Evolutionary conservation across 805 yeast species (phyloP).

Genomic region (Candida fluviatilis): DNA sequence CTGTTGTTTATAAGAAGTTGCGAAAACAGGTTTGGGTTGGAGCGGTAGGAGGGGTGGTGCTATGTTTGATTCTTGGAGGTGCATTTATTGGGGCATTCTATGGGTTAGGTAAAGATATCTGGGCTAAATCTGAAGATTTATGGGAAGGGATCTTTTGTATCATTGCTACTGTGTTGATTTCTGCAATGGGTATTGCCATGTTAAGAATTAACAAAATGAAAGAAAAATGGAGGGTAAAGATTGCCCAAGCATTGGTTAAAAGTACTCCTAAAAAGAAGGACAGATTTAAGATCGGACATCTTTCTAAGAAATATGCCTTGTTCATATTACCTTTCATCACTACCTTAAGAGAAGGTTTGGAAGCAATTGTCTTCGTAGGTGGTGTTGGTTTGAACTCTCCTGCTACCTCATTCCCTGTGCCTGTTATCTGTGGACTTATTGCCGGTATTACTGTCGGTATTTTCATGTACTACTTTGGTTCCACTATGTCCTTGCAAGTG

Average conservation of each 20-base stretch:
- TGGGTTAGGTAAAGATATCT: slow-evolving; percentile 72
- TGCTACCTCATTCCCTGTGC: slow-evolving; percentile 76
- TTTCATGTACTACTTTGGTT: slow-evolving; percentile 76
- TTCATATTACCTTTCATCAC: slow-evolving; percentile 88
- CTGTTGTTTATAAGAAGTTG: slow-evolving; percentile 54
- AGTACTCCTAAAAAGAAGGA: slow-evolving; percentile 47
- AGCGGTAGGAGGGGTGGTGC: slow-evolving; percentile 61
- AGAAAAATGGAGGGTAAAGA: slow-evolving; percentile 94
- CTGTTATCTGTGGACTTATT: slow-evolving; percentile 82
- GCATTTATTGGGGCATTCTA: slow-evolving; percentile 95
- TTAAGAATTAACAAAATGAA: slow-evolving; percentile 93
- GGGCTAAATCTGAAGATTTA: slow-evolving; percentile 83
- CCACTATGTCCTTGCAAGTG: slow-evolving; percentile 75
- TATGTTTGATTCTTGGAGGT: slow-evolving; percentile 84
- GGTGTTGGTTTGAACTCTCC: slow-evolving; percentile 38
- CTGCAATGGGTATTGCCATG: slow-evolving; percentile 96
- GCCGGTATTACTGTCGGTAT: slow-evolving; percentile 75
- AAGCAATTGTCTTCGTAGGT: slow-evolving; percentile 43
- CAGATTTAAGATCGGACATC: slow-evolving; percentile 36
- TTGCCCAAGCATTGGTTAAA: slow-evolving; percentile 77
- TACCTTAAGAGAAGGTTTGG: slow-evolving; percentile 89
- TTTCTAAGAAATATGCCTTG: slow-evolving; percentile 71
- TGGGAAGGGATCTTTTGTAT: slow-evolving; percentile 97
- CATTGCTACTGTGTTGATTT: slow-evolving; percentile 84
- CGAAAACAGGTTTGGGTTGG: slow-evolving; percentile 88